Evolutionary conservation across 345 rosid species (phyloP).

Genomic region (Lepidium sativum): DNA sequence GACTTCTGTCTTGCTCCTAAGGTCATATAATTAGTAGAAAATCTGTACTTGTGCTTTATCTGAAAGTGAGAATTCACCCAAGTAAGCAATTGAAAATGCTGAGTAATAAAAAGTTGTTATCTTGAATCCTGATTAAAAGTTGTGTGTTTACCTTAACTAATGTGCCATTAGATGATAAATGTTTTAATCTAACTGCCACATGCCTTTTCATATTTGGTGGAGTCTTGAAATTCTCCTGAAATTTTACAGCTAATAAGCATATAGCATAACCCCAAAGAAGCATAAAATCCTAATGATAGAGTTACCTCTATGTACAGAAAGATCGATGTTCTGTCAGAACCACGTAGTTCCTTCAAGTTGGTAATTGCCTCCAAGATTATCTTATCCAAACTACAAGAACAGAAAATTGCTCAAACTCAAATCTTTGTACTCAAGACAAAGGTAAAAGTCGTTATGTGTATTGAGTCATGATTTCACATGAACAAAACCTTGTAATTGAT

Average conservation of each 20-base stretch:
- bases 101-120: neutral
- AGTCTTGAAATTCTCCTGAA: constrained; percentile 67
- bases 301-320: constrained; percentile 70
- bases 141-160: constrained; percentile 66
- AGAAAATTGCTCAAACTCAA: constrained; percentile 5
- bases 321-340: constrained; percentile 80
- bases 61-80: constrained; percentile 20
- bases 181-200: constrained; percentile 66
- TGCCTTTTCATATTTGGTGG: constrained; percentile 69
- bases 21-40: constrained; percentile 33
- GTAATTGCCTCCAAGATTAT: constrained; percentile 72
- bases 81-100: constrained; percentile 4
- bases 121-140: neutral
- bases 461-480: neutral
- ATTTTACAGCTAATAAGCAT: constrained; percentile 15
- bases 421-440: neutral
- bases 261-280: neutral
- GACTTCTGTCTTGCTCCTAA: constrained; percentile 41
- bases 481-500: constrained; percentile 51
- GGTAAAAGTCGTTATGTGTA: neutral
- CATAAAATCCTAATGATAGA: neutral
- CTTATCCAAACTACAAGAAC: constrained; percentile 61
- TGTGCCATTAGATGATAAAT: constrained; percentile 63
- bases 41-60: constrained; percentile 77
- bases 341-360: constrained; percentile 68